Conservation (phyloP, 2,329 filamentous ascomycete genomes). For the Ceratocystis colombiana region DNA sequence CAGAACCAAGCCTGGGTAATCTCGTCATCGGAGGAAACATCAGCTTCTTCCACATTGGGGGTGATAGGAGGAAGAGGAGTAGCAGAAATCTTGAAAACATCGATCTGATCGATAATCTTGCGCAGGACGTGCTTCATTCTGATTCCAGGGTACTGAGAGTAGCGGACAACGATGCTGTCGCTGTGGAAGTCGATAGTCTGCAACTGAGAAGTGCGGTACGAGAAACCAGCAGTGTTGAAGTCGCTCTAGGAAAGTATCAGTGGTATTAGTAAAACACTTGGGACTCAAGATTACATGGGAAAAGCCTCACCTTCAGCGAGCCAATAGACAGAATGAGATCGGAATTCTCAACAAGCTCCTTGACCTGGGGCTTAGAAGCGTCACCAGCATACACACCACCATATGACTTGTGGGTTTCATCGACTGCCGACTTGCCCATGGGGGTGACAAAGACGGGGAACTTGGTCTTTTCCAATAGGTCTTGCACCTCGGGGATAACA, state of each 20-base stretch:
- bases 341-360: constrained; percentile 53
- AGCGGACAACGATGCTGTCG: constrained; percentile 60
- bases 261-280: background rate
- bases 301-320: constrained; percentile 40
- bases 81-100: constrained; percentile 48
- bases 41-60: constrained; percentile 40
- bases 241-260: constrained; percentile 44
- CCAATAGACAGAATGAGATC: constrained; percentile 64
- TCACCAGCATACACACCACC: constrained; percentile 79
- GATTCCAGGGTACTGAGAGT: constrained; percentile 67
- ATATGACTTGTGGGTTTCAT: constrained; percentile 65
- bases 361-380: constrained; percentile 56
- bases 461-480: constrained; percentile 60
- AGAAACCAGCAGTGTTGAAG: constrained; percentile 76
- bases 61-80: constrained; percentile 31
- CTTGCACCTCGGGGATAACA: constrained; percentile 60
- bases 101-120: constrained; percentile 54
- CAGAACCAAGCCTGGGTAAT: constrained; percentile 69
- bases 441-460: constrained; percentile 79
- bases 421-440: constrained; percentile 78
- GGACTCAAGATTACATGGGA: background rate
- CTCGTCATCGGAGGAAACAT: constrained; percentile 33
- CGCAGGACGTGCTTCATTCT: constrained; percentile 68
- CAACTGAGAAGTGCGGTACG: constrained; percentile 64
- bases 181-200: constrained; percentile 75